These are phyloP conservation scores for Parafenestella ontariensis DNA, from an alignment of 2,329 filamentous ascomycete genomes.

Conservation along the genomic window DNA sequence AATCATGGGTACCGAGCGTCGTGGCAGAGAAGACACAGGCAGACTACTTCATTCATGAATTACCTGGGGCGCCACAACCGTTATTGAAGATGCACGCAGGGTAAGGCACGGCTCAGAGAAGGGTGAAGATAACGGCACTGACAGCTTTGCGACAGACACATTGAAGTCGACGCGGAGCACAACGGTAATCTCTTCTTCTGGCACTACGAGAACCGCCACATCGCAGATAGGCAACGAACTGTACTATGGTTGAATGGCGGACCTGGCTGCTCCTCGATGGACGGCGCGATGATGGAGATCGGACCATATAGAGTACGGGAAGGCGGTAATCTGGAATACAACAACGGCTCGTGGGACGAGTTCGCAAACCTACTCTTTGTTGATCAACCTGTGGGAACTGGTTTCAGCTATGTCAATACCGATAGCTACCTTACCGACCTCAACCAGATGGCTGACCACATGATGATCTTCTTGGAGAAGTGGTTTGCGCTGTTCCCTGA, in stretches of 20 bases:
- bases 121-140: neutral
- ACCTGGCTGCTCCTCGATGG: conserved; percentile 95
- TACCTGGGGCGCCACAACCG: conserved; percentile 84
- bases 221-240: conserved; percentile 80
- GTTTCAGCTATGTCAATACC: conserved; percentile 93
- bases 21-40: conserved; percentile 67
- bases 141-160: conserved; percentile 67
- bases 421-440: conserved; percentile 86
- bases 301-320: conserved; percentile 89
- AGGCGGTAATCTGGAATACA: conserved; percentile 73
- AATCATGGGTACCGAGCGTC: conserved; percentile 41
- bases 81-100: conserved; percentile 97
- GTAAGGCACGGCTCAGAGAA: conserved; percentile 59
- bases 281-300: conserved; percentile 95
- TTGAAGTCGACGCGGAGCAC: conserved; percentile 83
- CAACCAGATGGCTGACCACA: conserved; percentile 86
- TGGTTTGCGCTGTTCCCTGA: conserved; percentile 92
- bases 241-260: conserved; percentile 98
- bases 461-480: conserved; percentile 87
- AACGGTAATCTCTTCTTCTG: conserved; percentile 98
- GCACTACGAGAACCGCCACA: conserved; percentile 95
- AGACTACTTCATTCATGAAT: conserved; percentile 86
- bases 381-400: conserved; percentile 95
- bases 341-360: conserved; percentile 98
- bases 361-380: conserved; percentile 97